Conservation (phyloP, 2,329 filamentous ascomycete genomes). For the Arthrinium puccinioides region DNA sequence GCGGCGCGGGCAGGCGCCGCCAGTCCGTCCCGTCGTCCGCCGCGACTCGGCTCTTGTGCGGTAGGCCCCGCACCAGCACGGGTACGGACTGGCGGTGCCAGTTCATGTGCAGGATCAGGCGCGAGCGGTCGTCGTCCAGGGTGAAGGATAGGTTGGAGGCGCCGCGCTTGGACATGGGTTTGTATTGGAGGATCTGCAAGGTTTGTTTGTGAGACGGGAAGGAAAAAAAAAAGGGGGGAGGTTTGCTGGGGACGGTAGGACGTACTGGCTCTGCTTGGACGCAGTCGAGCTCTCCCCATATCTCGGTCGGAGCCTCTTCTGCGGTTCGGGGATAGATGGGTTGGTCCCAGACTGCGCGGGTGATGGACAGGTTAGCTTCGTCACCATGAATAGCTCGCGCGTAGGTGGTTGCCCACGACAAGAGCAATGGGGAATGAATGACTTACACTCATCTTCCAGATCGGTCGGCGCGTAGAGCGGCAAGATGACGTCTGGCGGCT, state of each 20-base stretch:
- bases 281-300: no score
- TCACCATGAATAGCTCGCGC: no score
- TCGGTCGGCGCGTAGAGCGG: neutral
- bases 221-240: neutral
- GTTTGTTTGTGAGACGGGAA: neutral
- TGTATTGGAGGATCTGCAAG: neutral
- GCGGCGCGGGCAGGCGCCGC: neutral
- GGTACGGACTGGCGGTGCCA: neutral
- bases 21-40: neutral
- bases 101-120: neutral
- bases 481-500: neutral
- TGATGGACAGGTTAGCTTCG: neutral
- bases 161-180: neutral
- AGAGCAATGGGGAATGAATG: neutral
- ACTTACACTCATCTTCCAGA: neutral
- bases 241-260: neutral
- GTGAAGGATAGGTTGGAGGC: neutral
- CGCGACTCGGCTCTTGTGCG: no score
- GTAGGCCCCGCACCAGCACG: neutral
- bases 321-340: neutral
- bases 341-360: neutral
- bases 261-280: neutral
- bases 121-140: neutral
- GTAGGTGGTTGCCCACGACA: no score
- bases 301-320: neutral